A percentile compares a stretch with the other conserved stretches of the same genome.
phyloP scores from a whole-genome alignment of 805 yeast species.

The Naumovozyma castellii region DNA sequence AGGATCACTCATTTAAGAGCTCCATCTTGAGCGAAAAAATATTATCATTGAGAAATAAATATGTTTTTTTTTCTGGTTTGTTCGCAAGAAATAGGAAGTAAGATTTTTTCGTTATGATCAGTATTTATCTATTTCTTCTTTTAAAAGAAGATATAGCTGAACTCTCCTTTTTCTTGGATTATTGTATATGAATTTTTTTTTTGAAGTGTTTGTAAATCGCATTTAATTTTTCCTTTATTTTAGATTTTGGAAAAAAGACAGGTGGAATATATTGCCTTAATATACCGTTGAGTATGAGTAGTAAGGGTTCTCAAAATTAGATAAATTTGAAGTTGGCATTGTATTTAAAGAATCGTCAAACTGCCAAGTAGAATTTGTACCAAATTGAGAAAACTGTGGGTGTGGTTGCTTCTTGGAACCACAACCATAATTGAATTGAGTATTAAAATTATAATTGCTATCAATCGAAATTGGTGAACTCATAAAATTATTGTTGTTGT shows the following conservation, averaged over 20 bases:
- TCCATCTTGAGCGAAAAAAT: slow-evolving; percentile 2
- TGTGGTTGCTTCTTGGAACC: background rate
- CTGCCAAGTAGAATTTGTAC: background rate
- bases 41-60: background rate
- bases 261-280: background rate
- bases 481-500: background rate
- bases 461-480: background rate
- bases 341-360: slow-evolving; percentile 1
- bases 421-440: background rate
- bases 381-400: slow-evolving; percentile 1
- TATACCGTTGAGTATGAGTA: background rate
- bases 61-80: background rate
- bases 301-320: background rate
- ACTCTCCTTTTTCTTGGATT: no score
- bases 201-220: no score
- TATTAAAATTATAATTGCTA: background rate
- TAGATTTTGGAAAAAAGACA: no score
- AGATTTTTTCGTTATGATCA: no score
- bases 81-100: no score
- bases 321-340: background rate
- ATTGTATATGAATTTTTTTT: no score
- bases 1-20: slow-evolving; percentile 7
- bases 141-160: no score
- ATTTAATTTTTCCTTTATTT: no score
- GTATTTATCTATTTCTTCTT: no score